Evolutionary conservation across 371 early-diverging fungal species (phyloP), one percentile per base, ranked within the genome.

Genomic region (Mucor lusitanicus): DNA sequence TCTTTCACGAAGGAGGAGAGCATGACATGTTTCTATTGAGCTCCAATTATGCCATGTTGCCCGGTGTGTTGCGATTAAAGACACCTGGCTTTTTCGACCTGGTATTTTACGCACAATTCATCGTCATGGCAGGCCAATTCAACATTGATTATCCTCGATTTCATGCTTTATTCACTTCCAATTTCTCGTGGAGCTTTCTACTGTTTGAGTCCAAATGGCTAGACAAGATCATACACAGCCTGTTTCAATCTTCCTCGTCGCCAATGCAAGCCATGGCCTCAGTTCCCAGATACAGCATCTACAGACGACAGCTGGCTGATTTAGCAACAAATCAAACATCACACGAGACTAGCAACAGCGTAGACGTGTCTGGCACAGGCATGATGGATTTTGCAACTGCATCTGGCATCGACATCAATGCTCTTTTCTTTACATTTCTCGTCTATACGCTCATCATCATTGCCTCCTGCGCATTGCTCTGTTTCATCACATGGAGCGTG

Each of bases 121-220:
- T 87, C 57, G 77, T 83, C 12, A 72, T 74, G 39, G 74, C 77
- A 1, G 85, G 85, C 1, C 82, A 77, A 53, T 78, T 87, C 60
- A 82, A 78, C 25, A 54, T 87, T 48, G 71, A 76, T 56, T 87
- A 87, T 60, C 87, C 87, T 6, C 64, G 73, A 6, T 87, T 87
- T 50, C 83, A 85, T 59, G 64, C 77, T 0, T 71, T 86, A 6
- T 85, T 87, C 64, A 77, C 83, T 0, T 80, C 86, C 0, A 81
- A 85, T 58, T 87, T 87, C 57, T 73, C 84, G 15, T 87, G 87
- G 87, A 82, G 85, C 27, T 85, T 80, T 39, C 69, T 87, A n/a
- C 19, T 82, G 11, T 72, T 76, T 40, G 55, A 67, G 3, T 60
- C 72, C 2, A 50, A 28, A 3, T 80, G 76, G 72, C 37, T 82